Conservation (phyloP, 176 grass and related monocot species). For the Carex scoparia region DNA sequence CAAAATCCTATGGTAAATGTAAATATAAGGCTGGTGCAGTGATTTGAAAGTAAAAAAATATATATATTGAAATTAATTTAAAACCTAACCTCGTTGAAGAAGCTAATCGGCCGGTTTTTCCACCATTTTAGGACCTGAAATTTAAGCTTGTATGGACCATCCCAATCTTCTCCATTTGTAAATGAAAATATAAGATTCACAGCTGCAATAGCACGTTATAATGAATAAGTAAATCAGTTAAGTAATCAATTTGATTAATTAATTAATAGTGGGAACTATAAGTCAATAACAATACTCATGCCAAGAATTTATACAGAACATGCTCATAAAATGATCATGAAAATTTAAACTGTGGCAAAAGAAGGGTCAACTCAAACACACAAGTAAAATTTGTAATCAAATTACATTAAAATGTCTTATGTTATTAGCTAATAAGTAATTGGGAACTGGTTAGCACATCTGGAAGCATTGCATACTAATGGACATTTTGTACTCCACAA, state of each 20-base stretch:
- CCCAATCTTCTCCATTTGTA: slow-evolving; percentile 82
- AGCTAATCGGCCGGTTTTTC: slow-evolving; percentile 62
- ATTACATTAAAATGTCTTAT: background rate
- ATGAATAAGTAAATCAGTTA: background rate
- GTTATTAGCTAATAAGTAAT: background rate
- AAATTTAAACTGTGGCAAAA: background rate
- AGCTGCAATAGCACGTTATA: slow-evolving; percentile 41
- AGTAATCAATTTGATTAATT: background rate
- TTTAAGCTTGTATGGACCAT: slow-evolving; percentile 71
- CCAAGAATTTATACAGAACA: background rate
- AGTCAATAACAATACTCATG: background rate
- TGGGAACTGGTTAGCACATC: background rate
- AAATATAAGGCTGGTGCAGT: background rate
- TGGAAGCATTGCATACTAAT: background rate
- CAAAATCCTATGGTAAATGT: background rate
- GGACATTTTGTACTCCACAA: background rate
- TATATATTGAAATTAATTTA: background rate
- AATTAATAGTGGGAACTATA: background rate
- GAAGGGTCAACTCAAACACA: background rate
- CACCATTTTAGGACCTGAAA: slow-evolving; percentile 68
- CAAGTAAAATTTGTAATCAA: background rate
- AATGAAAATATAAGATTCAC: slow-evolving; percentile 79
- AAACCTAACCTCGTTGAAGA: slow-evolving; percentile 64
- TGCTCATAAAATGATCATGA: background rate
- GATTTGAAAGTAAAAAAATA: background rate